Base-by-base conservation (phyloP, 1,139 yeast genomes). In the Wickerhamiella infanticola region DNA sequence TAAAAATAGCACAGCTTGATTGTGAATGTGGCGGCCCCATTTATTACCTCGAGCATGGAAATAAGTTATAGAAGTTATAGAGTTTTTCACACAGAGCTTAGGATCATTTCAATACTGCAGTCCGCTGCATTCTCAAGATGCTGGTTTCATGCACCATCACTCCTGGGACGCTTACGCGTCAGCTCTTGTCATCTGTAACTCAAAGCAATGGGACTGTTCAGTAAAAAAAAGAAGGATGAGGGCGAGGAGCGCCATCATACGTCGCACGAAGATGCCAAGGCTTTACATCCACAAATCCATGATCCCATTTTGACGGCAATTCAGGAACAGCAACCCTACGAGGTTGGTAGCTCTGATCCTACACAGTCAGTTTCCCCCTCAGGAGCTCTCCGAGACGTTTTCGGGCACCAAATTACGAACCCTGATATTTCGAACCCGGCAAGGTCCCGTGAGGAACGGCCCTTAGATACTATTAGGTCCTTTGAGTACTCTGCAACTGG, bases 401-500 rank as follows among this genome's bases (percentile, higher is more conserved):
- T 86, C 63, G 98, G 98, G 27, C 74, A 75, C 51, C 73, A 77
- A 5, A 88, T 90, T 55, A 57, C 60, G 4, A 74, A 73, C 52
- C 83, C 94, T 4, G 98, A 90, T 62, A 71, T 80, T 56, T 83
- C 94, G 27, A 90, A 90, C 61, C 98, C 98, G 24, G 80, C 96
- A 11, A 74, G 98, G 58, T 66, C 82, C 18, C 74, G 97, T 61
- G 86, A 86, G 63, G 98, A 90, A 67, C 76, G 98, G 55, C 98
- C 98, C 3, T 67, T 90, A 59, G 98, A 93, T 63, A 90, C 98
- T 2, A 86, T 90, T 57, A 70, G 96, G 53, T 74, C 83, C 4
- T 90, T 90, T 64, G 97, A 90, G 67, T 90, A 81, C 60, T 79
- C 95, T 35, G 84, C 90, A 52, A 81, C 95, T 3, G 96, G 96